phyloP scores from a whole-genome alignment of 495 filamentous ascomycete genomes.

The Penicillium salamii region DNA sequence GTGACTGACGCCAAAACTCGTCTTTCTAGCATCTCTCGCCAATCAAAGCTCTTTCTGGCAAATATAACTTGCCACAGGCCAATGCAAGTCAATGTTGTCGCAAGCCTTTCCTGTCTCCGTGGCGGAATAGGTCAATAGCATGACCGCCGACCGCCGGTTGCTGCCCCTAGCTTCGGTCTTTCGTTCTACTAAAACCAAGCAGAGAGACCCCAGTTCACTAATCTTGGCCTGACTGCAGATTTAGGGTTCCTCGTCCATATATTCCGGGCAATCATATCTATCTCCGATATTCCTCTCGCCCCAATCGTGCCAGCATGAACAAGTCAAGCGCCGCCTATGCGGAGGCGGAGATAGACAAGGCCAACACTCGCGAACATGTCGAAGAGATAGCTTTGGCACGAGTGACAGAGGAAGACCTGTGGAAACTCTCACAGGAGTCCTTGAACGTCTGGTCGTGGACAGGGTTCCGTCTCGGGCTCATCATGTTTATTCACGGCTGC shows the following conservation, averaged over 20 bases:
- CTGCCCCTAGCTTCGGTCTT: not conserved
- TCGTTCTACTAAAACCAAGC: not conserved
- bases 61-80: not conserved
- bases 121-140: slow-evolving; percentile 12
- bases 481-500: slow-evolving; percentile 41
- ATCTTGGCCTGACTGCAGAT: not conserved
- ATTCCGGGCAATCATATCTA: not conserved
- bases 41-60: not conserved
- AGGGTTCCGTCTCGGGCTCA: slow-evolving; percentile 30
- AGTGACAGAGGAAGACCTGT: slow-evolving; percentile 39
- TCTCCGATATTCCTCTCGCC: not conserved
- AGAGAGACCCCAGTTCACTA: slow-evolving; percentile 14
- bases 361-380: slow-evolving; percentile 19
- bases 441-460: slow-evolving; percentile 31
- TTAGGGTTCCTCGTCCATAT: not conserved
- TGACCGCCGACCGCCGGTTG: not conserved
- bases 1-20: slow-evolving; percentile 12
- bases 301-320: not conserved
- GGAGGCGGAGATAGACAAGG: slow-evolving; percentile 13
- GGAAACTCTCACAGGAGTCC: slow-evolving; percentile 30
- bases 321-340: not conserved
- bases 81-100: not conserved
- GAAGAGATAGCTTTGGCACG: slow-evolving; percentile 36
- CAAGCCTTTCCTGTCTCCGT: slow-evolving; percentile 16
- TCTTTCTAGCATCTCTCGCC: not conserved